A percentile compares a stretch with the other conserved stretches of the same genome.
These are phyloP conservation scores for Candida piceae DNA, from an alignment of 805 yeast species.

Conservation along the genomic window DNA sequence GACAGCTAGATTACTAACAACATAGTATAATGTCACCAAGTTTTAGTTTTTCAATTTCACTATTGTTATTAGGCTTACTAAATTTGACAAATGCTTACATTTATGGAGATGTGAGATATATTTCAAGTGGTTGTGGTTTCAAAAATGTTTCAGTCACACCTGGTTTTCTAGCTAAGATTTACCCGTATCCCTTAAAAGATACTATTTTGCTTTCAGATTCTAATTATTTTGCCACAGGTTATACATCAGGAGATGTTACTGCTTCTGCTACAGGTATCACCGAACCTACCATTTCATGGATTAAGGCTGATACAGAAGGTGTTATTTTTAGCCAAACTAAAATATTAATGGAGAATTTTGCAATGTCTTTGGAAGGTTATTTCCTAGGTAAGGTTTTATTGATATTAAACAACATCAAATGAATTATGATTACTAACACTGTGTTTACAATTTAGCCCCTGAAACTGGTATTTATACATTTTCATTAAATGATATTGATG, in stretches of 20 bases:
- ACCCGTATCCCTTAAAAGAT: neutral
- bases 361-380: neutral
- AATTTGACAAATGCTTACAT: too few relatives aligned
- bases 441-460: neutral
- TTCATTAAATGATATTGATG: slow-evolving; percentile 2
- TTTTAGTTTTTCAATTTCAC: too few relatives aligned
- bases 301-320: neutral
- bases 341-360: neutral
- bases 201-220: neutral
- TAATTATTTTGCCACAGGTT: neutral
- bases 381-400: neutral
- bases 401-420: neutral
- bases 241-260: neutral
- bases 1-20: too few relatives aligned
- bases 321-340: neutral
- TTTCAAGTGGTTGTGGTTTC: neutral
- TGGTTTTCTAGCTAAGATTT: slow-evolving; percentile 2
- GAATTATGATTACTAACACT: neutral
- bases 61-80: too few relatives aligned
- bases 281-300: neutral
- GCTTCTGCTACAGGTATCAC: neutral
- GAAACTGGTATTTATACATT: slow-evolving; percentile 5
- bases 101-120: too few relatives aligned
- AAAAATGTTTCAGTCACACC: neutral
- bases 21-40: too few relatives aligned